These are phyloP conservation scores for Friedmanniomyces simplex DNA, from an alignment of 495 filamentous ascomycete genomes.

Conservation along the genomic window DNA sequence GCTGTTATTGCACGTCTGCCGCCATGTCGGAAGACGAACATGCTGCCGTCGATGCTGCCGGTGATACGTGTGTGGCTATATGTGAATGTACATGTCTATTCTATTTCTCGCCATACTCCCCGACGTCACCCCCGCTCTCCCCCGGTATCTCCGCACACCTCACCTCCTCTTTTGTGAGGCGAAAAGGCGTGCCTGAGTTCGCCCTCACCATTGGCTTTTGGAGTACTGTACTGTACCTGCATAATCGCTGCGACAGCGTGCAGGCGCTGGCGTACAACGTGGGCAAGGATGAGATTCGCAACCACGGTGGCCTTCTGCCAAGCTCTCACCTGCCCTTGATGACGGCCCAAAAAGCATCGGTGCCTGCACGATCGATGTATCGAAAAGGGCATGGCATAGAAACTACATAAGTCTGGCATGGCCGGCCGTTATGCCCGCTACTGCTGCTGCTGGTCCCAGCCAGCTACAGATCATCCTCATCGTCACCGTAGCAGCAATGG, in stretches of 20 bases:
- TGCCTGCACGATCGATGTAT: too few relatives aligned
- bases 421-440: not conserved
- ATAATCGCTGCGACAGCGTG: not conserved
- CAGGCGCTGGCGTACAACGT: not conserved
- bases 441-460: not conserved
- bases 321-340: not conserved
- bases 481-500: not conserved
- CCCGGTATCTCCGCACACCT: not conserved
- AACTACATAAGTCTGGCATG: not conserved
- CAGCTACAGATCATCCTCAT: not conserved
- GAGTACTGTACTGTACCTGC: not conserved
- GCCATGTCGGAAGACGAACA: conserved; percentile 19
- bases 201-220: not conserved
- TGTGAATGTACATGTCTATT: too few relatives aligned
- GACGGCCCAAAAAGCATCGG: not conserved
- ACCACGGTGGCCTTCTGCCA: not conserved
- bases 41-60: not conserved
- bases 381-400: too few relatives aligned
- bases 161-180: too few relatives aligned
- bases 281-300: not conserved
- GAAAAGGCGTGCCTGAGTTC: not conserved
- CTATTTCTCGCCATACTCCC: not conserved
- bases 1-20: not conserved
- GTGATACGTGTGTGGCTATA: too few relatives aligned
- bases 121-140: not conserved